Percentiles rank a stretch among this genome's conserved stretches.
Conservation (phyloP, 2,329 filamentous ascomycete genomes). For the Biscogniauxia sp. region DNA sequence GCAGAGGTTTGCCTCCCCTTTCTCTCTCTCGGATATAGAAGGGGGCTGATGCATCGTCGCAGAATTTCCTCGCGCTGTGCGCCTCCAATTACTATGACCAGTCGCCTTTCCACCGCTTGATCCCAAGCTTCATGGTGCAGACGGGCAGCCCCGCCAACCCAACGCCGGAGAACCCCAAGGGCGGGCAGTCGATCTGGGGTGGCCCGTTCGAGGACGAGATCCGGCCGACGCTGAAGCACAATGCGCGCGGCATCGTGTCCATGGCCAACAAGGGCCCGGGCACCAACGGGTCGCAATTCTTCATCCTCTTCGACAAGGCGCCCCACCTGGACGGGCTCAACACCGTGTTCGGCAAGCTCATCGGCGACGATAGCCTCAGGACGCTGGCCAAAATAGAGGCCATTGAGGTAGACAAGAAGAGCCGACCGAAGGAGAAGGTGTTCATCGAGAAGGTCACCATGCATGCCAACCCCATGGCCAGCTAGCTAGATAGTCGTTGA, state of each 20-base stretch:
- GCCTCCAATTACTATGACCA: conserved; percentile 73
- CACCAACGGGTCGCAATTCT: conserved; percentile 80
- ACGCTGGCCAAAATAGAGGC: conserved; percentile 71
- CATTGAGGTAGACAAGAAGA: conserved; percentile 75
- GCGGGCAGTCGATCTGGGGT: conserved; percentile 72
- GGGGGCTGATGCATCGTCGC: conserved; percentile 16
- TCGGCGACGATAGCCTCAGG: conserved; percentile 61
- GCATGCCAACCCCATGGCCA: conserved; percentile 77
- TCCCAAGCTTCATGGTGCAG: conserved; percentile 79
- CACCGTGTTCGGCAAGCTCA: conserved; percentile 76
- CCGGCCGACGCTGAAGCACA: conserved; percentile 65
- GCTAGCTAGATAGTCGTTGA: conserved; percentile 27
- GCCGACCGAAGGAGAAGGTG: conserved; percentile 64
- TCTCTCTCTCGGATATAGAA: conserved; percentile 1
- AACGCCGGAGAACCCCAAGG: conserved; percentile 60
- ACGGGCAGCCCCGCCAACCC: conserved; percentile 62
- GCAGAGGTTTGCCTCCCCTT: conserved; percentile 60
- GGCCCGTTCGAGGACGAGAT: conserved; percentile 79
- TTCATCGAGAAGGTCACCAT: conserved; percentile 68
- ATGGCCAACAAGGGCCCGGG: conserved; percentile 77
- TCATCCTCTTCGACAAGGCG: conserved; percentile 73
- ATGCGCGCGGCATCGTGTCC: conserved; percentile 66
- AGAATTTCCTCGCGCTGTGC: conserved; percentile 88
- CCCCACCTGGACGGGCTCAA: conserved; percentile 82
- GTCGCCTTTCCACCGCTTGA: conserved; percentile 77